These are phyloP conservation scores for Monascus ruber DNA, from an alignment of 2,329 filamentous ascomycete species.

Conservation along the genomic window DNA sequence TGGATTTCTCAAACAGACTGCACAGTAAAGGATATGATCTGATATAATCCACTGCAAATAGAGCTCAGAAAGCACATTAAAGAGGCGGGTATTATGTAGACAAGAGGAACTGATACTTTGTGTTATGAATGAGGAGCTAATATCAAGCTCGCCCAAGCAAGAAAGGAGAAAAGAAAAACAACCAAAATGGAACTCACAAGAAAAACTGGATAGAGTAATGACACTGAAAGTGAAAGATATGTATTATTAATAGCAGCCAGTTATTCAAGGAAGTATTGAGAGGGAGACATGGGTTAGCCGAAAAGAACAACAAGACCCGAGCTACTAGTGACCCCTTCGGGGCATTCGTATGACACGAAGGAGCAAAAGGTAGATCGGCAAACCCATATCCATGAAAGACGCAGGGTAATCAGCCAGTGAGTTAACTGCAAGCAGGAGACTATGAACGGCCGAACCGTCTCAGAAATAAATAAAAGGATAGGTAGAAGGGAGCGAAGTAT, in stretches of 20 bases:
- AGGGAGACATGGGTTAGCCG: not conserved
- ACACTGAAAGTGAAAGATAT: too few species aligned
- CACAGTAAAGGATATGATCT: not conserved
- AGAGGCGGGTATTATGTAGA: too few species aligned
- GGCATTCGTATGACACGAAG: slow-evolving; percentile 2
- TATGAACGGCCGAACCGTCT: not conserved
- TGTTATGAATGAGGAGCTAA: too few species aligned
- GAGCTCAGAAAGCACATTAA: too few species aligned
- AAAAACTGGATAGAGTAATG: too few species aligned
- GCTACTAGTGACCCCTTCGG: not conserved
- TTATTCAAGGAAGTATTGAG: not conserved
- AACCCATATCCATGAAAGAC: slow-evolving; percentile 4
- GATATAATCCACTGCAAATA: too few species aligned
- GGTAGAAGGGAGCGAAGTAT: not conserved
- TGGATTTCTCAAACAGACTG: not conserved
- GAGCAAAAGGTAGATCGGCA: slow-evolving; percentile 18
- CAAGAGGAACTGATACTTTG: too few species aligned
- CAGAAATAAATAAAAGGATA: not conserved
- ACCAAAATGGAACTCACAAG: not conserved
- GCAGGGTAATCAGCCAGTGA: not conserved
- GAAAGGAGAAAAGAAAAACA: not conserved
- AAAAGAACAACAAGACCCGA: not conserved
- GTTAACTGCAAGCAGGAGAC: slow-evolving; percentile 1
- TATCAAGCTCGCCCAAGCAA: not conserved
- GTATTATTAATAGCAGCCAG: too few species aligned